Evolutionary conservation across 768 basidiomycete genomes (phyloP).

Genomic region (Heimioporus sp.): DNA sequence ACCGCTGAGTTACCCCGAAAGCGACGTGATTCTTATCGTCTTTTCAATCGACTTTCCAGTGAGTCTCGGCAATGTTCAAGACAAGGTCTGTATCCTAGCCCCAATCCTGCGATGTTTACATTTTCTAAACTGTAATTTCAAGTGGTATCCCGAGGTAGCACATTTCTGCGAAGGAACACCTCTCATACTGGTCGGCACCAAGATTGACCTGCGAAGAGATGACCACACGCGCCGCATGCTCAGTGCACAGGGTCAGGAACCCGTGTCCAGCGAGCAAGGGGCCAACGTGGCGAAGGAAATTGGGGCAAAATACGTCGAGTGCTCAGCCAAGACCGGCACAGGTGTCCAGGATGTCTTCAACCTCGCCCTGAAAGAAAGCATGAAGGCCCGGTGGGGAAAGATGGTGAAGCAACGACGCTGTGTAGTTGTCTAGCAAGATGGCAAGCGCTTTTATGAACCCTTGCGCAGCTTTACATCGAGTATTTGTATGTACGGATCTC

Average conservation of each 20-base stretch:
- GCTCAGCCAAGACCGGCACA: conserved; percentile 87
- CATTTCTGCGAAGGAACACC: conserved; percentile 92
- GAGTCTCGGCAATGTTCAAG: conserved; percentile 86
- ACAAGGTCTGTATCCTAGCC: conserved; percentile 56
- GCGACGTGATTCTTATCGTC: conserved; percentile 89
- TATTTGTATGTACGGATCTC: conserved; percentile 33
- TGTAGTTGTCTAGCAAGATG: conserved; percentile 46
- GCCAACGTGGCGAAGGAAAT: conserved; percentile 86
- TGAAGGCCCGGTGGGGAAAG: conserved; percentile 78
- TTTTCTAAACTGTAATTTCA: conserved; percentile 11
- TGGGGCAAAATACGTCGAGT: conserved; percentile 91
- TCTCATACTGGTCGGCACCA: conserved; percentile 89
- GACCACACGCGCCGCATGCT: conserved; percentile 86
- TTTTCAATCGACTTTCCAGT: conserved; percentile 94
- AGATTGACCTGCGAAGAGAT: conserved; percentile 87
- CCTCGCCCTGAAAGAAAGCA: conserved; percentile 83
- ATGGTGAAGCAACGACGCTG: conserved; percentile 69
- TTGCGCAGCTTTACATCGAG: conserved; percentile 11
- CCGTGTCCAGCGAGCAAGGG: conserved; percentile 83
- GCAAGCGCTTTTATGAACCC: conserved; percentile 11
- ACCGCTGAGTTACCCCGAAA: conserved; percentile 85
- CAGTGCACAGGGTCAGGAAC: conserved; percentile 80
- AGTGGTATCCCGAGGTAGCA: conserved; percentile 94
- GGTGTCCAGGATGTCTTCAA: conserved; percentile 93
- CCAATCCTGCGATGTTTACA: conserved; percentile 2